phyloP scores from a whole-genome alignment of 208 protist genomes.

The Leishmania gerbilli region DNA sequence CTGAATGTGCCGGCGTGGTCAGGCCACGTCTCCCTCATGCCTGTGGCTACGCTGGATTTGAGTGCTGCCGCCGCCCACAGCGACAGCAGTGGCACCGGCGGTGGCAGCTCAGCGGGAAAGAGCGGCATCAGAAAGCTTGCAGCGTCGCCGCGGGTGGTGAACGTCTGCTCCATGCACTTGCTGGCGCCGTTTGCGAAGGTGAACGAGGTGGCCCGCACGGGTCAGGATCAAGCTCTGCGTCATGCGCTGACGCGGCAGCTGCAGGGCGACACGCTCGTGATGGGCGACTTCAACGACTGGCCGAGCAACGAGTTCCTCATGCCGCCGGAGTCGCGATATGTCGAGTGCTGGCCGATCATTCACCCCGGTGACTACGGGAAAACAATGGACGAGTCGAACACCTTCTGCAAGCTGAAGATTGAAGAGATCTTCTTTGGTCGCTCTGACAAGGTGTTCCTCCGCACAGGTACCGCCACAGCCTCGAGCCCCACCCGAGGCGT shows the following conservation, averaged over 20 bases:
- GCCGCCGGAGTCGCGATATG: conserved; percentile 71
- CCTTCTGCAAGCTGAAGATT: conserved; percentile 91
- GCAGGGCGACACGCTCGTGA: conserved; percentile 66
- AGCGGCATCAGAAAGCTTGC: background rate
- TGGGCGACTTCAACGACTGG: conserved; percentile 94
- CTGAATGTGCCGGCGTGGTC: conserved; percentile 88
- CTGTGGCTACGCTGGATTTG: conserved; percentile 58
- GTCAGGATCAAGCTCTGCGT: conserved; percentile 73
- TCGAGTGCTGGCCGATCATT: conserved; percentile 84
- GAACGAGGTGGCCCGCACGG: conserved; percentile 72
- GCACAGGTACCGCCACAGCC: conserved; percentile 27
- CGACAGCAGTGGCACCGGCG: background rate
- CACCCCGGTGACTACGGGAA: conserved; percentile 69
- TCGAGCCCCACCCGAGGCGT: conserved; percentile 1
- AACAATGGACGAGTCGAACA: conserved; percentile 93
- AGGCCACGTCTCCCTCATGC: conserved; percentile 88
- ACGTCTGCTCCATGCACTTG: conserved; percentile 55
- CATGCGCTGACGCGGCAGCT: conserved; percentile 51
- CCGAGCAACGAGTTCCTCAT: conserved; percentile 87
- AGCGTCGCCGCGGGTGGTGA: conserved; percentile 3
- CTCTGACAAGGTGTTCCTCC: conserved; percentile 86
- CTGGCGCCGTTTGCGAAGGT: conserved; percentile 81
- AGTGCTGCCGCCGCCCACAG: background rate
- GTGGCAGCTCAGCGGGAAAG: background rate
- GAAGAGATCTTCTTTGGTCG: conserved; percentile 92